Evolutionary conservation across 768 basidiomycete species (phyloP).

Genomic region (Psilocybe azurescens): DNA sequence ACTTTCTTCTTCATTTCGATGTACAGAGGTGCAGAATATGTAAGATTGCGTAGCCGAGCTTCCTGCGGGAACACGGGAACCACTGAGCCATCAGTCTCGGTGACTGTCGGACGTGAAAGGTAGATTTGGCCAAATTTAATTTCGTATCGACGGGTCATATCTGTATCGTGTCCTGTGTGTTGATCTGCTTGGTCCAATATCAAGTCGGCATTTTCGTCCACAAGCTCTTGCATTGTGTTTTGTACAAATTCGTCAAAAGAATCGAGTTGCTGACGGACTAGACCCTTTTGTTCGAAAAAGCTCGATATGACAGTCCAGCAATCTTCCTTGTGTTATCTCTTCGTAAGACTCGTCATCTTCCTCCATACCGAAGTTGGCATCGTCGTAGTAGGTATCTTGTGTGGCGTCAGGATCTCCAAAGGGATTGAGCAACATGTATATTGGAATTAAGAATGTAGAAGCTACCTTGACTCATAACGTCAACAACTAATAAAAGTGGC

Average conservation of each 20-base stretch:
- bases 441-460: slow-evolving; percentile 27
- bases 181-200: slow-evolving; percentile 97
- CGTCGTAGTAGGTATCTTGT: slow-evolving; percentile 67
- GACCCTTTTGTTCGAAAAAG: slow-evolving; percentile 97
- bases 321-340: slow-evolving; percentile 90
- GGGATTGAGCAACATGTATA: slow-evolving; percentile 36
- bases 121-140: slow-evolving; percentile 98
- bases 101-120: slow-evolving; percentile 92
- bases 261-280: slow-evolving; percentile 97
- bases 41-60: slow-evolving; percentile 91
- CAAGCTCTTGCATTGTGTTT: slow-evolving; percentile 99
- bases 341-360: slow-evolving; percentile 73
- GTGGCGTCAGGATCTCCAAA: slow-evolving; percentile 51
- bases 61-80: slow-evolving; percentile 97
- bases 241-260: slow-evolving; percentile 99
- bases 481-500: slow-evolving; percentile 17
- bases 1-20: slow-evolving; percentile 94
- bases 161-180: slow-evolving; percentile 84
- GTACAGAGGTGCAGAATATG: slow-evolving; percentile 94
- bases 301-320: slow-evolving; percentile 96
- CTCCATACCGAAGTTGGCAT: slow-evolving; percentile 58
- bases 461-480: slow-evolving; percentile 60
- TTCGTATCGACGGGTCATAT: slow-evolving; percentile 91
- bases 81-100: slow-evolving; percentile 94
- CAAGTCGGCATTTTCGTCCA: slow-evolving; percentile 95